Evolutionary conservation across 805 yeast genomes (phyloP).

Genomic region (Metschnikowia sp.): DNA sequence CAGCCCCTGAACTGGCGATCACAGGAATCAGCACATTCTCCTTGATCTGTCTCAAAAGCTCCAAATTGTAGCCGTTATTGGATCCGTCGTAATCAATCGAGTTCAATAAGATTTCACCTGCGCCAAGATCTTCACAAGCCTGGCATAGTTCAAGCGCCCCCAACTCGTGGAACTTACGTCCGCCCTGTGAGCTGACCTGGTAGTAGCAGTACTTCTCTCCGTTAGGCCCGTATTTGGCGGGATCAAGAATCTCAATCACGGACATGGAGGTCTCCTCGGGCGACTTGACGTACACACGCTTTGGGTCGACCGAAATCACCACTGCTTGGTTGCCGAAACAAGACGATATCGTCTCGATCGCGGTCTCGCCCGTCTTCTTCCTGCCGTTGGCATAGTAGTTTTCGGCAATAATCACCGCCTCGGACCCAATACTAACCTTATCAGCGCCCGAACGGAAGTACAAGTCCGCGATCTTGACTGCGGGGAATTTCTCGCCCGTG

Average conservation of each 20-base stretch:
- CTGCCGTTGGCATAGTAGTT: constrained; percentile 59
- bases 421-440: constrained; percentile 96
- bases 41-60: constrained; percentile 76
- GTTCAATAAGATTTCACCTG: constrained; percentile 90
- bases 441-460: constrained; percentile 98
- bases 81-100: constrained; percentile 98
- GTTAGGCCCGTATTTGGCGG: constrained; percentile 63
- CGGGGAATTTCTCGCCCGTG: constrained; percentile 65
- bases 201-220: constrained; percentile 91
- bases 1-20: constrained; percentile 98
- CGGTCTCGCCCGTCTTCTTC: constrained; percentile 67
- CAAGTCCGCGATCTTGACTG: constrained; percentile 83
- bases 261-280: constrained; percentile 62
- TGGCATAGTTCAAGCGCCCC: constrained; percentile 88
- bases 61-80: constrained; percentile 90
- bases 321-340: constrained; percentile 97
- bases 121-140: constrained; percentile 92
- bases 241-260: constrained; percentile 56
- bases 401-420: constrained; percentile 92
- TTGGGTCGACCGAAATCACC: constrained; percentile 97
- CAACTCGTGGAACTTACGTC: constrained; percentile 78
- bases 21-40: constrained; percentile 81
- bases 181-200: constrained; percentile 95
- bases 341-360: constrained; percentile 88
- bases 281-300: constrained; percentile 67